Evolutionary conservation across 768 basidiomycete genomes (phyloP), one percentile per base, ranked within the genome.

Genomic region (Tylopilus cervinicoccineus): DNA sequence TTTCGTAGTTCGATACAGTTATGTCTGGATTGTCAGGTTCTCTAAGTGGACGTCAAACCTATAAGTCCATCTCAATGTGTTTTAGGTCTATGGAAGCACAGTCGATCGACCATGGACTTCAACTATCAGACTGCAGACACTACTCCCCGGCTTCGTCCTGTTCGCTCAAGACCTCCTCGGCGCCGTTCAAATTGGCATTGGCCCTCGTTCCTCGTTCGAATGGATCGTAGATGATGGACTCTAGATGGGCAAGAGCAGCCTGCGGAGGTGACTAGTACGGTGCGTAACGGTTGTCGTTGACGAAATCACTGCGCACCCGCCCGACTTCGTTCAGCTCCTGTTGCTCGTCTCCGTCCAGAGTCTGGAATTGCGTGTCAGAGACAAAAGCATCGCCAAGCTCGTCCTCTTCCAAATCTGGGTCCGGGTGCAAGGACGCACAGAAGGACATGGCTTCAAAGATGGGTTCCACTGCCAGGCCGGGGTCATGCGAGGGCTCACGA

Each of bases 221-320:
- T 9, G 76, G 75, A 69, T 90, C 71, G 64, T 81, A 68, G 48
- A 90, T 86, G 70, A 93, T 88, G 44, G 83, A 86, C 63, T 93
- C 89, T 50, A 93, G 76, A 69, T 92, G 80, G 14, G 77, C 83
- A 50, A 92, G 82, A 20, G 89, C 86, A 40, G 86, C 90, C 89
- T 92, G 71, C 56, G 43, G 42, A 42, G 43, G 59, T 60, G 69
- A 78, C 86, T 87, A 94, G 81, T 94, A 94, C 59, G 92, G 92
- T 50, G 80, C 73, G 71, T 74, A 93, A 69, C 91, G 86, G 64
- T 70, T 77, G 75, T 84, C 69, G 74, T 83, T 83, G 70, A 77
- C 61, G 67, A 87, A 87, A 87, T 87, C 79, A 68, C 84, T 88
- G 86, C 92, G 88, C 84, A 92, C 89, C 86, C 88, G 83, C 74